phyloP scores from a whole-genome alignment of 176 grass and related monocot species.

The Aechmea fasciata region DNA sequence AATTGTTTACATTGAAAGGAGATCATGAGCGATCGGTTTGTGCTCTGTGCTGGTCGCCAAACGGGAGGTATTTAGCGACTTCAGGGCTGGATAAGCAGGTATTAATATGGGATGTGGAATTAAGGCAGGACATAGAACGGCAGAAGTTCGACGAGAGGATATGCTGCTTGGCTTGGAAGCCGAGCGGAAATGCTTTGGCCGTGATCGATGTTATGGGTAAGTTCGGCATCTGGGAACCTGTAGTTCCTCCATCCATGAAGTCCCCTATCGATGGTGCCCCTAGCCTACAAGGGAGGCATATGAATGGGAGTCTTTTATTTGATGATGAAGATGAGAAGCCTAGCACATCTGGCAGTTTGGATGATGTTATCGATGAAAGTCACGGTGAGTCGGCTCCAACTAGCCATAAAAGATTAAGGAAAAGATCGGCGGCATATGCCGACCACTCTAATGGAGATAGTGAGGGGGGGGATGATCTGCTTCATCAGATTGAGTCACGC shows the following conservation, averaged over 20 bases:
- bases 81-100: conserved; percentile 76
- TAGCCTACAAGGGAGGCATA: conserved; percentile 21
- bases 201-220: conserved; percentile 67
- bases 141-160: conserved; percentile 78
- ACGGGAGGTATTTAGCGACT: conserved; percentile 76
- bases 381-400: conserved; percentile 37
- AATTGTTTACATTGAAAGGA: conserved; percentile 61
- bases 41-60: conserved; percentile 80
- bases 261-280: conserved; percentile 60
- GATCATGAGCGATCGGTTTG: conserved; percentile 80
- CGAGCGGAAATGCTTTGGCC: conserved; percentile 64
- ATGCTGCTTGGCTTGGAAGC: conserved; percentile 75
- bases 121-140: conserved; percentile 86
- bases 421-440: conserved; percentile 25
- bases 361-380: conserved; percentile 56
- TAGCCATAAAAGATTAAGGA: conserved; percentile 43
- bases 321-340: conserved; percentile 60
- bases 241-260: conserved; percentile 58
- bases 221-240: conserved; percentile 81
- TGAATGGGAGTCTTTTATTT: conserved; percentile 43
- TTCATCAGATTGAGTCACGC: conserved; percentile 43
- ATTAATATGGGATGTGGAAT: conserved; percentile 90
- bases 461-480: conserved; percentile 46
- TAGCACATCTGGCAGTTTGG: conserved; percentile 52
- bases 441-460: conserved; percentile 37